Percentiles rank a stretch among this genome's conserved stretches.
phyloP scores from a whole-genome alignment of 2,329 filamentous ascomycete species.

The Fusarium papillatum region DNA sequence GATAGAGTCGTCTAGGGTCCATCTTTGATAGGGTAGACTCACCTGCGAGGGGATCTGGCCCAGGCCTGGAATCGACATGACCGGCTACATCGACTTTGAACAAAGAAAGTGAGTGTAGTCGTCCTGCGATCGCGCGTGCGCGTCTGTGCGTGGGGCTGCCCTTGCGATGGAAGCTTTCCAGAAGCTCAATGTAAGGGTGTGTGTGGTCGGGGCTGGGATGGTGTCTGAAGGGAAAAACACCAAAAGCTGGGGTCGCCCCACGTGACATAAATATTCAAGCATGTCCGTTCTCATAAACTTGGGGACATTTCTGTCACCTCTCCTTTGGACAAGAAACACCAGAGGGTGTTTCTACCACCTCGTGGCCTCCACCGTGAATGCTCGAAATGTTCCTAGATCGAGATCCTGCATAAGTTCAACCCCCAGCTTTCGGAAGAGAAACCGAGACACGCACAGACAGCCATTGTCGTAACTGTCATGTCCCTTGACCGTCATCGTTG shows the following conservation, averaged over 20 bases:
- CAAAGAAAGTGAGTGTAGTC: slow-evolving; percentile 10
- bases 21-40: slow-evolving; percentile 40
- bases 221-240: slow-evolving; percentile 11
- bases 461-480: not conserved
- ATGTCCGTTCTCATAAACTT: fast-evolving
- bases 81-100: slow-evolving; percentile 49
- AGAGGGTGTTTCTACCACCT: not conserved
- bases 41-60: slow-evolving; percentile 76
- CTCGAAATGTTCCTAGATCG: slow-evolving; percentile 1
- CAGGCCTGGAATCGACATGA: slow-evolving; percentile 82
- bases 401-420: not conserved
- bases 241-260: not conserved
- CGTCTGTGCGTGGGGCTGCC: slow-evolving; percentile 39
- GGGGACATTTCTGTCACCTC: slow-evolving; percentile 14
- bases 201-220: slow-evolving; percentile 1
- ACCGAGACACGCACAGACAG: slow-evolving; percentile 6
- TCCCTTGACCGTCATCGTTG: not conserved
- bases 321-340: not conserved
- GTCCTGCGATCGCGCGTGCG: slow-evolving; percentile 22
- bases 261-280: slow-evolving; percentile 18
- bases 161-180: slow-evolving; percentile 44
- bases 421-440: slow-evolving; percentile 6
- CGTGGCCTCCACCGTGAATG: slow-evolving; percentile 12
- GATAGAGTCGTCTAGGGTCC: not conserved
- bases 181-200: slow-evolving; percentile 37